Percentiles rank a stretch among this genome's conserved stretches.
These are phyloP conservation scores for Alternaria longipes DNA, from an alignment of 2,329 filamentous ascomycete genomes.

Conservation along the genomic window DNA sequence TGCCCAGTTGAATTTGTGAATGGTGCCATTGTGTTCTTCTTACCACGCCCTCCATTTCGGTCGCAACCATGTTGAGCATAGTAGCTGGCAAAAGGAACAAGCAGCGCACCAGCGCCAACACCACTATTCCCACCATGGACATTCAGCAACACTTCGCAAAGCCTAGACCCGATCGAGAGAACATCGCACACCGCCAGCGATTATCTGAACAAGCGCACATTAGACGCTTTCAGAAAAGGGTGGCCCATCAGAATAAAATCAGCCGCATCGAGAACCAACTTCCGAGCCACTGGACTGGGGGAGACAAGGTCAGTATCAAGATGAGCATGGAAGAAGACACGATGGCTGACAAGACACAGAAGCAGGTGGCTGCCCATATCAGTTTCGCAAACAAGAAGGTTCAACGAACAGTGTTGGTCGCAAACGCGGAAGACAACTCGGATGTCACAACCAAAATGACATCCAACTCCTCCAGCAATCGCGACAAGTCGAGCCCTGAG, in stretches of 20 bases:
- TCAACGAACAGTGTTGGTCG: not conserved
- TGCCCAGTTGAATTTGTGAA: too few relatives aligned
- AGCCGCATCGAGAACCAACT: not conserved
- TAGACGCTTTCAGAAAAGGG: too few relatives aligned
- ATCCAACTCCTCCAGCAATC: not conserved
- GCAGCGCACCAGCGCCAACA: not conserved
- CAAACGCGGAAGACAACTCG: not conserved
- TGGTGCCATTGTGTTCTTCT: not conserved
- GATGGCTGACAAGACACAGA: not conserved
- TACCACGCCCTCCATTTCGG: not conserved
- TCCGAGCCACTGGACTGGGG: not conserved
- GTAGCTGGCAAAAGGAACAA: too few relatives aligned
- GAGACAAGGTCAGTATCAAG: not conserved
- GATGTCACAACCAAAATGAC: not conserved
- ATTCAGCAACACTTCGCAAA: not conserved
- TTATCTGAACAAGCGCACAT: not conserved
- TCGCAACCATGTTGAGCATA: not conserved
- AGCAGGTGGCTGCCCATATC: not conserved
- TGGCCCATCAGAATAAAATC: not conserved
- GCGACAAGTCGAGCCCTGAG: not conserved
- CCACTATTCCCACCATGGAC: not conserved
- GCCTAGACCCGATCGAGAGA: not conserved
- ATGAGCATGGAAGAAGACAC: not conserved
- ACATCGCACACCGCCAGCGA: not conserved
- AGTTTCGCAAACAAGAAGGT: not conserved